Conservation (phyloP, 805 yeast species). For the Zygosaccharomyces siamensis region DNA sequence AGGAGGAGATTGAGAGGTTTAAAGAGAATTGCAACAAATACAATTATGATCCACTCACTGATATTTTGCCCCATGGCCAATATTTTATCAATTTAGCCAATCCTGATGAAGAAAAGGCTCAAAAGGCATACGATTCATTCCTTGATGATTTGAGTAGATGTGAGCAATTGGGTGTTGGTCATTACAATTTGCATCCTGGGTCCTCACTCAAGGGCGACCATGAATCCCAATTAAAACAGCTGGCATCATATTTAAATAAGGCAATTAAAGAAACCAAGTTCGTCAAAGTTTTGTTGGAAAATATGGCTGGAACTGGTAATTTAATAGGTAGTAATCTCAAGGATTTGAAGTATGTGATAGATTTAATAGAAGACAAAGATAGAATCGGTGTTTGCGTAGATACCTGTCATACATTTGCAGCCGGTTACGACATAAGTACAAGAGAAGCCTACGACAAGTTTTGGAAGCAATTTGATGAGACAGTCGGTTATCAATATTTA, state of each 20-base stretch:
- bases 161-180: constrained; percentile 76
- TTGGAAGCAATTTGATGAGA: constrained; percentile 70
- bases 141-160: constrained; percentile 85
- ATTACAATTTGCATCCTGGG: constrained; percentile 92
- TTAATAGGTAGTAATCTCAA: constrained; percentile 77
- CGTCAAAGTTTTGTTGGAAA: constrained; percentile 87
- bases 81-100: constrained; percentile 90
- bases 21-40: constrained; percentile 53
- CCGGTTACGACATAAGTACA: constrained; percentile 83
- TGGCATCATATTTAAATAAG: constrained; percentile 75
- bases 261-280: constrained; percentile 69
- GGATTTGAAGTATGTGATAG: constrained; percentile 73
- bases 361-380: constrained; percentile 67
- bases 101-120: constrained; percentile 76
- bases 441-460: constrained; percentile 55
- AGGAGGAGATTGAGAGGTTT: constrained; percentile 65
- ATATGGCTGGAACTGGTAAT: constrained; percentile 97
- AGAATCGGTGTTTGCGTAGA: constrained; percentile 96
- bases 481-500: constrained; percentile 70
- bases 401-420: constrained; percentile 94
- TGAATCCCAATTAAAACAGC: constrained; percentile 52
- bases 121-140: constrained; percentile 69
- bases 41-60: constrained; percentile 69
- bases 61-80: constrained; percentile 90
- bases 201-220: constrained; percentile 75